Evolutionary conservation across 2,329 filamentous ascomycete species (phyloP).

Genomic region (Aspergillus thermomutatus): DNA sequence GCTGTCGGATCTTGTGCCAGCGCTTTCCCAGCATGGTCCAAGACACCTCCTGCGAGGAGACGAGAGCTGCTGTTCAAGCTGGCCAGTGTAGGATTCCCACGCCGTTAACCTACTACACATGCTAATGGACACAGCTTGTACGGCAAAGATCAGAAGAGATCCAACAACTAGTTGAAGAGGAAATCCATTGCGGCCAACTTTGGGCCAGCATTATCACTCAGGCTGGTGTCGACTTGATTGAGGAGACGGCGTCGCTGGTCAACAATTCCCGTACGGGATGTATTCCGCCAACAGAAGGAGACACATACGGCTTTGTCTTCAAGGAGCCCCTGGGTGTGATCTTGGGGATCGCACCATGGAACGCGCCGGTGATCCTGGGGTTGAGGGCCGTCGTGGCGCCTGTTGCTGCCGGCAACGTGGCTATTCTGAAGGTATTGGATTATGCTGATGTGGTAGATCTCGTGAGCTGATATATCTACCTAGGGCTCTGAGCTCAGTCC

Average conservation of each 20-base stretch:
- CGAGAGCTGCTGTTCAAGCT: neutral
- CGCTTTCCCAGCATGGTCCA: constrained; percentile 4
- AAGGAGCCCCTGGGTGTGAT: constrained; percentile 73
- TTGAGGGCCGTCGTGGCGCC: constrained; percentile 52
- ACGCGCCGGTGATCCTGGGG: constrained; percentile 47
- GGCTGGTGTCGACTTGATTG: neutral
- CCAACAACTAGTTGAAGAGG: neutral
- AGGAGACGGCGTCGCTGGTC: constrained; percentile 13
- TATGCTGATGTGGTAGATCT: neutral
- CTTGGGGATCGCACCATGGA: constrained; percentile 72
- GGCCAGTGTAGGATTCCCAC: neutral
- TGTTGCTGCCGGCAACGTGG: constrained; percentile 65
- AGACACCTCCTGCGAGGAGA: neutral
- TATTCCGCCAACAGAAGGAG: constrained; percentile 31
- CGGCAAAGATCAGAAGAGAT: constrained; percentile 2
- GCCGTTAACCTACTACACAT: neutral
- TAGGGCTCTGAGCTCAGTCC: constrained; percentile 35
- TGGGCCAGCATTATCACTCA: constrained; percentile 3
- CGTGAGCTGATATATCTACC: no score
- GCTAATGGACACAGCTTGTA: neutral
- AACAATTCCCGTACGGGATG: neutral
- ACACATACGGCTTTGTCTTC: constrained; percentile 57
- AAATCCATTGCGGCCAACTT: constrained; percentile 2
- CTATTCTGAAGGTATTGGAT: constrained; percentile 54
- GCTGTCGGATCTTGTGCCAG: constrained; percentile 2